Evolutionary conservation across 495 filamentous ascomycete genomes (phyloP).

Genomic region (Penicillium egyptiacum): DNA sequence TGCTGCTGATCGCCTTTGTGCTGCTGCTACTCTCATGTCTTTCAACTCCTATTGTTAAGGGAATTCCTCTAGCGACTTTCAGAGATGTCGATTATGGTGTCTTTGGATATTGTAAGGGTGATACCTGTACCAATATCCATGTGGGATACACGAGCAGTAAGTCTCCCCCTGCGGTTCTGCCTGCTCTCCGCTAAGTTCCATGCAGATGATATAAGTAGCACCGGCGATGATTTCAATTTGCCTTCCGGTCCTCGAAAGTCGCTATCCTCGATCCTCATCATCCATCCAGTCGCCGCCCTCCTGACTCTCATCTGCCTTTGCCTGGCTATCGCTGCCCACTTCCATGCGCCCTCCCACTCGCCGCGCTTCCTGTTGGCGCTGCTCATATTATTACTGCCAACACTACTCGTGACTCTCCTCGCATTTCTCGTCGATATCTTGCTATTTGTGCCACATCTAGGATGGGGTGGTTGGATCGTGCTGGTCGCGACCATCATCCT

Average conservation of each 20-base stretch:
- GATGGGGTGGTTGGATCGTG: slow-evolving; percentile 95
- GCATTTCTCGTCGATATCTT: slow-evolving; percentile 95
- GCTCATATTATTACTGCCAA: slow-evolving; percentile 81
- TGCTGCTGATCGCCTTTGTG: slow-evolving; percentile 83
- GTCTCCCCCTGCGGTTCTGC: slow-evolving; percentile 36
- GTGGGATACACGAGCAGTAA: slow-evolving; percentile 86
- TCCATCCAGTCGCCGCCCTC: slow-evolving; percentile 88
- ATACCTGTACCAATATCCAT: slow-evolving; percentile 66
- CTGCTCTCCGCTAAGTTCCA: slow-evolving; percentile 17
- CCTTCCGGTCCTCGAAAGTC: slow-evolving; percentile 71
- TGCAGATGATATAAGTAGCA: slow-evolving; percentile 43
- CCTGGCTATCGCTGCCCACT: slow-evolving; percentile 77
- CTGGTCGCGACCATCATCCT: slow-evolving; percentile 87
- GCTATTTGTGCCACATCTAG: slow-evolving; percentile 89
- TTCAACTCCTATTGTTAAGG: slow-evolving; percentile 87
- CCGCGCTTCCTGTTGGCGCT: slow-evolving; percentile 81
- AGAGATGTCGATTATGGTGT: slow-evolving; percentile 82
- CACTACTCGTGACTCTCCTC: slow-evolving; percentile 78
- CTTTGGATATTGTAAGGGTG: slow-evolving; percentile 78
- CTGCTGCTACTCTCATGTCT: slow-evolving; percentile 84
- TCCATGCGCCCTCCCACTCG: slow-evolving; percentile 90
- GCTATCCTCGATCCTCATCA: slow-evolving; percentile 86
- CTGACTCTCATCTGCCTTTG: slow-evolving; percentile 81
- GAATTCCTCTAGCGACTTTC: slow-evolving; percentile 77
- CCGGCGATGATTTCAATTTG: slow-evolving; percentile 66